Base-by-base conservation (phyloP, 2,329 filamentous ascomycete genomes). In the Fusarium multiceps region DNA sequence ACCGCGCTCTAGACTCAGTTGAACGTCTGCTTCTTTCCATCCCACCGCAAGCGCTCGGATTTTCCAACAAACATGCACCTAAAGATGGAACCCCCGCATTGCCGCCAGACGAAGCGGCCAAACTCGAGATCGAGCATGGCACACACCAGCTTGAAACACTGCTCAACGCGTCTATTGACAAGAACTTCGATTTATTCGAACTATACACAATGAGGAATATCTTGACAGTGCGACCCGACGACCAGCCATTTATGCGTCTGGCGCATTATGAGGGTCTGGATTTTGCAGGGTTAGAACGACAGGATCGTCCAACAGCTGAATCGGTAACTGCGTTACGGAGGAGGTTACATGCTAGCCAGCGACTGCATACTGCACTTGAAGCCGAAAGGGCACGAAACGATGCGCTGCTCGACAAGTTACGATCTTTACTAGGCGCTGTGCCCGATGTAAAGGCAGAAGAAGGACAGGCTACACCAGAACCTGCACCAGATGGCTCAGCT, bases 181-280 rank as follows among this genome's bases (percentile, higher is more conserved):
- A 91, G 79, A 92, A 93, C 71, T 95, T 95, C 77, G 93, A 96
- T 82, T 90, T 92, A 69, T 91, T 95, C 75, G 93, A 96, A 83
- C 92, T 99, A 59, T 98, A 95, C 82, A 91, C 93, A 54, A 85
- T 99, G 83, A 86, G 93, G 71, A 98, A 98, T 77, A 92, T 94
- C 72, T 81, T 96, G 68, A 90, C 88, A 42, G 88, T 95, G 41
- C 78, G 79, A 37, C 88, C 88, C 50, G 88, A 90, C 28, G 92
- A 95, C 66, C 84, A 92, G 74, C 87, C 88, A 61, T 98, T 92
- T 89, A 90, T 98, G 69, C 85, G 91, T 55, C 83, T 99, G 69
- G 88, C 88, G 49, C 95, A 98, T 84, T 98, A 99, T 82, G 89
- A 94, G 78, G 93, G 84, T 2, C 77, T 89, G 21, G 86, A 87